A percentile compares a stretch with the other conserved stretches of the same genome.
phyloP scores from a whole-genome alignment of 2,329 filamentous ascomycete species.

The Cytospora paraplurivora region DNA sequence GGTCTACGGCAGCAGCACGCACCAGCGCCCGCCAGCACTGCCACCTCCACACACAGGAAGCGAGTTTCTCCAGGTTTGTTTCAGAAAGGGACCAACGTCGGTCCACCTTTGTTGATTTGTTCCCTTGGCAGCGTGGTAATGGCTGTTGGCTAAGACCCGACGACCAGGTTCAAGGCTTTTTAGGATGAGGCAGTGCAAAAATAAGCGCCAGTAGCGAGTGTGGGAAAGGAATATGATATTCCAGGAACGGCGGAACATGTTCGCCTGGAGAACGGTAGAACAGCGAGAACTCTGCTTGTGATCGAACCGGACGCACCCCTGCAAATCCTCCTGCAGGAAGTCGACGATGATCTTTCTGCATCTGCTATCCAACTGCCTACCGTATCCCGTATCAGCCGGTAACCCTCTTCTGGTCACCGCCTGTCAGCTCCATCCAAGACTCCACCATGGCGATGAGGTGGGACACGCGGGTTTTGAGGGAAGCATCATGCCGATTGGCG shows the following conservation, averaged over 20 bases:
- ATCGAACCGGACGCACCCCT: neutral
- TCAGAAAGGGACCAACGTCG: conserved; percentile 11
- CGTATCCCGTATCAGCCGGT: no score
- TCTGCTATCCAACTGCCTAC: neutral
- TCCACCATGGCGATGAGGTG: conserved; percentile 4
- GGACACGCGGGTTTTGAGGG: conserved; percentile 7
- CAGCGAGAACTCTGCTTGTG: neutral
- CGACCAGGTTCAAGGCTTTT: no score
- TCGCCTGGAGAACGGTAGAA: neutral
- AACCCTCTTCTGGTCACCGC: conserved; percentile 12
- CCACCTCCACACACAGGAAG: conserved; percentile 16
- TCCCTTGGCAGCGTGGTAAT: neutral
- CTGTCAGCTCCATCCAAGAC: conserved; percentile 13
- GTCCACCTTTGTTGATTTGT: conserved; percentile 2
- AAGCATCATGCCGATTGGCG: neutral
- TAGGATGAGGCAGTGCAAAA: neutral
- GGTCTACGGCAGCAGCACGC: neutral
- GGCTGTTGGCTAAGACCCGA: no score
- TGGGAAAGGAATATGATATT: no score
- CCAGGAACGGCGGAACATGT: no score
- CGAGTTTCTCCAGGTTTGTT: conserved; percentile 5
- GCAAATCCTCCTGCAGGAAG: neutral
- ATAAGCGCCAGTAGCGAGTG: no score
- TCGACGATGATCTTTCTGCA: neutral
- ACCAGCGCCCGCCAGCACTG: conserved; percentile 13